Base-by-base conservation (phyloP, 805 yeast genomes). In the Zygoascus tannicola region DNA sequence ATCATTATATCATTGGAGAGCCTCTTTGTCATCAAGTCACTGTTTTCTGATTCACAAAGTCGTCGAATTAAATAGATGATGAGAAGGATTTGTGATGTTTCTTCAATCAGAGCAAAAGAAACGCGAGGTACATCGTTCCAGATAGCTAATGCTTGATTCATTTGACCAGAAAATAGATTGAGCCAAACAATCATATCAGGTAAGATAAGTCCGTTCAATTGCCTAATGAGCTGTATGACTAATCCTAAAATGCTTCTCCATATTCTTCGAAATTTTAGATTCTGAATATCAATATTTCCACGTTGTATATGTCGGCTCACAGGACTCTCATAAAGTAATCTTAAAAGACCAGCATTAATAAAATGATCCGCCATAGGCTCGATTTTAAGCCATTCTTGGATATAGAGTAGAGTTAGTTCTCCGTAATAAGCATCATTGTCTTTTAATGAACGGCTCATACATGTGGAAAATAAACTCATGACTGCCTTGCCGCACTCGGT, bases 261-360 rank as follows among this genome's bases (percentile, higher is more conserved):
- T 26, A 26, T 7, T 26, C 30, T 26, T 7, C 30, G 30, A 26
- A 8, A 26, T 12, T 26, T 26, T 26, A 26, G 10, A 26, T 26
- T 12, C 32, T 68, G 69, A 2, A 83, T 72, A 12, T 69, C 65
- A 2, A 85, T 62, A 5, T 72, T 72, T 0, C 94, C 95, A 3
- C 70, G 66, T 56, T 81, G 85, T 34, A 88, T 75, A 1, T 70
- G 69, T 21, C 69, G 62, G 0, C 94, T 81, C 1, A 85, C 69
- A 4, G 87, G 80, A 44, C 92, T 80, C 53, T 86, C 94, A 3
- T 79, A 71, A 34, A 88, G 63, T 3, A 78, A 78, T 3, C 78
- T 67, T 44, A 83, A 74, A 30, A 88, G 60, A 0, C 95, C 94
- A 35, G 72, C 66, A 2, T 71, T 57, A 12, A 83, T 71, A 40